Conservation (phyloP, 2,329 filamentous ascomycete species). For the Mycosphaerella arachidis region DNA sequence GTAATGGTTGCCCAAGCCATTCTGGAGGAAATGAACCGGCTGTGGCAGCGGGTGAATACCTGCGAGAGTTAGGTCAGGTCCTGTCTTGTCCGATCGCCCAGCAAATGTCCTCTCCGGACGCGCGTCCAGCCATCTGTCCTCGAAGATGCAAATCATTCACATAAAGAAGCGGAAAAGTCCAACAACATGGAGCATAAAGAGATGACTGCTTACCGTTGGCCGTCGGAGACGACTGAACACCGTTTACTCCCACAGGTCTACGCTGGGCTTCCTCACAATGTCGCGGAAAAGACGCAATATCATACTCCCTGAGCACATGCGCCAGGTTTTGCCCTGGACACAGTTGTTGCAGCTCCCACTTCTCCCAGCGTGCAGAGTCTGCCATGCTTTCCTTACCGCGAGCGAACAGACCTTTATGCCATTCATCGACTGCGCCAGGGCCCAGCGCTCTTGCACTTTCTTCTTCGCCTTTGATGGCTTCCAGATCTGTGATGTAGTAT, state of each 20-base stretch:
- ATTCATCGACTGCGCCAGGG: slow-evolving; percentile 66
- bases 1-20: slow-evolving; percentile 8
- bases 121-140: not conserved
- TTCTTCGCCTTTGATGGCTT: slow-evolving; percentile 59
- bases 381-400: slow-evolving; percentile 58
- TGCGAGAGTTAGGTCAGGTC: slow-evolving; percentile 16
- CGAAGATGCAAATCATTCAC: not conserved
- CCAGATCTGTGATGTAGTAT: slow-evolving; percentile 60
- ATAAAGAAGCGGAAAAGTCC: slow-evolving; percentile 1
- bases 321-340: slow-evolving; percentile 26
- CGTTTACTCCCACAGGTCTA: slow-evolving; percentile 22
- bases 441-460: slow-evolving; percentile 61
- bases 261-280: slow-evolving; percentile 17
- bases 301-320: slow-evolving; percentile 32
- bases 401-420: slow-evolving; percentile 68
- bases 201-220: slow-evolving; percentile 26
- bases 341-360: slow-evolving; percentile 54
- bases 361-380: slow-evolving; percentile 68
- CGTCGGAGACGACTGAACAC: slow-evolving; percentile 15
- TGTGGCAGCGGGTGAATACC: slow-evolving; percentile 28
- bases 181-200: slow-evolving; percentile 4
- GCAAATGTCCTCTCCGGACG: not conserved
- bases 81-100: not conserved
- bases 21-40: slow-evolving; percentile 26
- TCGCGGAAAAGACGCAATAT: slow-evolving; percentile 28